Evolutionary conservation across 805 yeast species (phyloP).

Genomic region (Brettanomyces naardenensis): DNA sequence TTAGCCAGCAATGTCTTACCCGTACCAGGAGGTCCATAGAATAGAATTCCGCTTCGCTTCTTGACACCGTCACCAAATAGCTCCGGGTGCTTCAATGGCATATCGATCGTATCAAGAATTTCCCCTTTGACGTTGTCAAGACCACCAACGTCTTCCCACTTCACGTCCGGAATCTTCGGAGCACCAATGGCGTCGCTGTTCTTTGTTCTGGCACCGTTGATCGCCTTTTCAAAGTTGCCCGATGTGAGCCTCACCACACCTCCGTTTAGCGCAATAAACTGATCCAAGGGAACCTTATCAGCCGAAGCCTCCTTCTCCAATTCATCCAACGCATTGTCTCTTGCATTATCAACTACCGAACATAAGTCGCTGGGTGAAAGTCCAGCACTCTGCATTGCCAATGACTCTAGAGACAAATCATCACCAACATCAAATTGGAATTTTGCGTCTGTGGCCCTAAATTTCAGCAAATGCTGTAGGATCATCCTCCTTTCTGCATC

Average conservation of each 20-base stretch:
- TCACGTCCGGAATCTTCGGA: constrained; percentile 88
- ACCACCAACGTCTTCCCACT: constrained; percentile 98
- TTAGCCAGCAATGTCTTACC: constrained; percentile 94
- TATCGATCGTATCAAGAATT: constrained; percentile 89
- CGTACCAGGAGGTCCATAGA: constrained; percentile 98
- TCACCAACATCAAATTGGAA: constrained; percentile 25
- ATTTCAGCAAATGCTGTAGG: constrained; percentile 40
- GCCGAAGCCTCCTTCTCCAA: constrained; percentile 27
- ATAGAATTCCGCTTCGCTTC: constrained; percentile 87
- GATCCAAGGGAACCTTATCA: constrained; percentile 17
- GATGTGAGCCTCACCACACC: constrained; percentile 49
- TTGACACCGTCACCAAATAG: constrained; percentile 82
- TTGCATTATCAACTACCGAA: constrained; percentile 63
- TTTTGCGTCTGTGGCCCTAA: neutral
- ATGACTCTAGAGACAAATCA: constrained; percentile 45
- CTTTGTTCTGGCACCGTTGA: constrained; percentile 74
- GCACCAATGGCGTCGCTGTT: constrained; percentile 95
- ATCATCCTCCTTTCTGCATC: constrained; percentile 67
- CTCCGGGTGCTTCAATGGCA: constrained; percentile 92
- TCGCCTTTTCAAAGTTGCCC: constrained; percentile 59
- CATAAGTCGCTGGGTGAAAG: constrained; percentile 75
- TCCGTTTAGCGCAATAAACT: constrained; percentile 40
- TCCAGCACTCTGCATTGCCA: constrained; percentile 89
- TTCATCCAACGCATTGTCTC: constrained; percentile 46
- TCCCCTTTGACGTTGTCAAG: constrained; percentile 84